Base-by-base conservation (phyloP, 768 basidiomycete genomes). In the Podaxis mareebaensis region DNA sequence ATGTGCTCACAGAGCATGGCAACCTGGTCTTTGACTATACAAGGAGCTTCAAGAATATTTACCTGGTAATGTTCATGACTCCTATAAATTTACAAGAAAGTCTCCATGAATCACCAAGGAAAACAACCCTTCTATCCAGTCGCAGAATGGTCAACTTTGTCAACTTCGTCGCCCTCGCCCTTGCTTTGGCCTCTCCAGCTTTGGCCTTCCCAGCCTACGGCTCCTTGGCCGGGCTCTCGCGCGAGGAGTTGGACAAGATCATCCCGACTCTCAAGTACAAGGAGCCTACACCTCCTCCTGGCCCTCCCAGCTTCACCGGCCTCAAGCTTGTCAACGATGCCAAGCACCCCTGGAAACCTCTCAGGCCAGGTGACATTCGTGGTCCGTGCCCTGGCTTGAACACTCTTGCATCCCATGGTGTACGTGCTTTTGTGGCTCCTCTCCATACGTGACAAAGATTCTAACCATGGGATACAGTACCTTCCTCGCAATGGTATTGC, bases 241-340 rank as follows among this genome's bases (percentile, higher is more conserved):
- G 44, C 20, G 42, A 61, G 13, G 40, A 59, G 13, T 30, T 65
- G 28, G 57, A 65, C 7, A 20, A 26, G 12, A 46, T 65, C 39
- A 17, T 60, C 28, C 56, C 53, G 33, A 58, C 13, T 24, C 52
- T 58, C 39, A 17, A 60, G 33, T 6, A 24, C 15, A 22, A 17
- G 15, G 17, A 26, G 5, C 52, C 58, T 11, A 15, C 39, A 22
- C n/a, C 44, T 8, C 66, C 66, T 30, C 66, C 66, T 26, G 59
- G 63, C 3, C 66, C 66, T 22, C 54, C 58, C 13, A 39, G 7
- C 8, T 48, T 20, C 49, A 53, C 12, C n/a, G 59, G 58, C 11
- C 15, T 46, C 13, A 64, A 66, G 54, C 39, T 66, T 1, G 66
- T 66, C 36, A 24, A 64, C 17, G 66, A 66, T 49, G 48, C n/a